Conservation (phyloP, 306 rosid species). For the Quercus alba region DNA sequence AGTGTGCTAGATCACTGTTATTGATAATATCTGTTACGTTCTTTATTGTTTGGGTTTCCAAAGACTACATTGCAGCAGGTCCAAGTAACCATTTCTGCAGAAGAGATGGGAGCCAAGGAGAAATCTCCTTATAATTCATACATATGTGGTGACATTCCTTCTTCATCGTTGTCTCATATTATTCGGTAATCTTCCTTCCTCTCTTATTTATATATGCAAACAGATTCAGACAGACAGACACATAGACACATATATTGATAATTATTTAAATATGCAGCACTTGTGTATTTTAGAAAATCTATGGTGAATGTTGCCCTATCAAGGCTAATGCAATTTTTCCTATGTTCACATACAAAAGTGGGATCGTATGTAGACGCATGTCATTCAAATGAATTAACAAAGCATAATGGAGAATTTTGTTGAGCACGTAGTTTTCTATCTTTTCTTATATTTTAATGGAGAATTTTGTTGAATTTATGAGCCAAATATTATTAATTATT, state of each 20-base stretch:
- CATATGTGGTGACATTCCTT: constrained; percentile 33
- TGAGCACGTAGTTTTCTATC: neutral
- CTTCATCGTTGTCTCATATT: constrained; percentile 50
- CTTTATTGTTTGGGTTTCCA: constrained; percentile 27
- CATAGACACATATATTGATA: neutral
- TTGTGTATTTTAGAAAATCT: neutral
- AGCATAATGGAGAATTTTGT: neutral
- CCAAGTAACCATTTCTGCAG: constrained; percentile 56
- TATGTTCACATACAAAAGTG: neutral
- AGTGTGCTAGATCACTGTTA: constrained; percentile 6
- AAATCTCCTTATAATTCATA: constrained; percentile 39
- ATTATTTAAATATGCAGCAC: neutral
- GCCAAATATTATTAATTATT: neutral
- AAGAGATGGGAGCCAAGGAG: constrained; percentile 63
- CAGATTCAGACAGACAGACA: neutral
- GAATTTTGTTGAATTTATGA: neutral
- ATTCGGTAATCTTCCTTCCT: constrained; percentile 50
- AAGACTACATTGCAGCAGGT: constrained; percentile 45
- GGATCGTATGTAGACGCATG: neutral
- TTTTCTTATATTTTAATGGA: neutral
- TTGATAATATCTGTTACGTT: constrained; percentile 27
- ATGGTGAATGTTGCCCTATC: neutral
- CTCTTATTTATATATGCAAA: neutral
- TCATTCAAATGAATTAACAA: neutral
- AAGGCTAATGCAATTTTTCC: neutral